Base-by-base conservation (phyloP, 2,329 filamentous ascomycete genomes). In the Ceratocystis colombiana region DNA sequence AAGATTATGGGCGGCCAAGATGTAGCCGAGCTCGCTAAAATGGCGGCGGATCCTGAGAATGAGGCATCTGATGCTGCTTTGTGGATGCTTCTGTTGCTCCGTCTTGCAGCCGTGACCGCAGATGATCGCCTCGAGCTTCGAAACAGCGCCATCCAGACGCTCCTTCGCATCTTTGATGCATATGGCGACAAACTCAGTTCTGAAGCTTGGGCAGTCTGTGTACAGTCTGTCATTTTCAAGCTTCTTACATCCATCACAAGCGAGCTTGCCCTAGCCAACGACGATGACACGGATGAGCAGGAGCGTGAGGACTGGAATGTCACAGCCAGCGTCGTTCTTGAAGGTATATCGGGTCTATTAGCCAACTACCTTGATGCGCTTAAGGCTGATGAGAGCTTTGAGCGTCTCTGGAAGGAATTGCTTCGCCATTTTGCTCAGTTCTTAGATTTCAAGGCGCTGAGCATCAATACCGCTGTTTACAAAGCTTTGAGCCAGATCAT, bases 101-200 rank as follows among this genome's bases (percentile, higher is more conserved):
- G 88, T 37, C 76, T 95, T 1, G 88, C 88, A 0, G 81, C 83
- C 0, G 84, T 92, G 6, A 88, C 89, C 1, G 83, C 82, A 1
- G 88, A 92, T 71, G 82, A 85, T 46, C 82, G 88, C 61, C 77
- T 88, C 2, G 90, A 96, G 72, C 79, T 94, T 55, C 82, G 90
- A 55, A 93, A 93, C 71, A 91, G 89, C 68, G 90, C 92, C 0
- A 89, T 96, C 25, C 93, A 96, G 74, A 96, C 93, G 0, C 78
- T 97, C 2, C 81, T 96, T 66, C 84, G 91, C 59, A 96, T 97
- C 22, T 91, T 97, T 69, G 91, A 96, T 73, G 91, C 90, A 1
- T 95, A 95, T 69, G 90, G 90, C 10, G 88, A 92, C 70, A 87
- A 88, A 64, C 79, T 96, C 3, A 86, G 83, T 50, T 81, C 89